These are phyloP conservation scores for Gossypium turneri DNA, from an alignment of 345 rosid genomes.

Conservation along the genomic window DNA sequence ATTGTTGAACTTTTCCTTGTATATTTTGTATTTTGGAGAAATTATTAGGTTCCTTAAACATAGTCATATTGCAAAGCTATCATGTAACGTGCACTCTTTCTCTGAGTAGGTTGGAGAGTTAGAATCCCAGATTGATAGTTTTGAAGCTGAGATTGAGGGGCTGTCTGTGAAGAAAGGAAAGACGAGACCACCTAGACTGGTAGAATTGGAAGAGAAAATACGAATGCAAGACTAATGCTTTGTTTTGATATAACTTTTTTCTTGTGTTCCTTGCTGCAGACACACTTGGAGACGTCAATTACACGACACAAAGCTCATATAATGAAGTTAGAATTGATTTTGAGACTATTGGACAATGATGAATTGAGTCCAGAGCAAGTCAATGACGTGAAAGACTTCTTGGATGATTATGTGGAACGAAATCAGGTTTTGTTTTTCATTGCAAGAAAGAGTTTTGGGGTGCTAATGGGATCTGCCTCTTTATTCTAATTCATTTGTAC, in stretches of 20 bases:
- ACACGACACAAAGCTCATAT: conserved; percentile 92
- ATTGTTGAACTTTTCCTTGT: background rate
- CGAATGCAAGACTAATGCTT: conserved; percentile 12
- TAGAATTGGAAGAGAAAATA: conserved; percentile 29
- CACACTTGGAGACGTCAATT: conserved; percentile 93
- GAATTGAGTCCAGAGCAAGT: conserved; percentile 98
- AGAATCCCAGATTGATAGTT: conserved; percentile 91
- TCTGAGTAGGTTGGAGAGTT: conserved; percentile 80
- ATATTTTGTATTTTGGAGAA: background rate
- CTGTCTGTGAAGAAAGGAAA: conserved; percentile 97
- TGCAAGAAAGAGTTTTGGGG: background rate
- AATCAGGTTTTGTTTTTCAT: conserved; percentile 61
- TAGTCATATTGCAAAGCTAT: background rate
- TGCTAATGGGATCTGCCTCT: background rate
- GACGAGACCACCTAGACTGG: conserved; percentile 96
- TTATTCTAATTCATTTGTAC: background rate
- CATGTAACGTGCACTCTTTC: conserved; percentile 1
- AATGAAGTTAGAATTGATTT: conserved; percentile 85
- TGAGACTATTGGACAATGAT: conserved; percentile 97
- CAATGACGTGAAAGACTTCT: conserved; percentile 88
- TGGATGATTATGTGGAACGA: conserved; percentile 97
- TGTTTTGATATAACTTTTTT: conserved; percentile 20
- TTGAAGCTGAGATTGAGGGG: conserved; percentile 97
- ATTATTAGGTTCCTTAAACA: conserved; percentile 4
- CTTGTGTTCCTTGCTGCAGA: conserved; percentile 36